phyloP scores from a whole-genome alignment of 345 rosid species.

The Toxicodendron radicans region DNA sequence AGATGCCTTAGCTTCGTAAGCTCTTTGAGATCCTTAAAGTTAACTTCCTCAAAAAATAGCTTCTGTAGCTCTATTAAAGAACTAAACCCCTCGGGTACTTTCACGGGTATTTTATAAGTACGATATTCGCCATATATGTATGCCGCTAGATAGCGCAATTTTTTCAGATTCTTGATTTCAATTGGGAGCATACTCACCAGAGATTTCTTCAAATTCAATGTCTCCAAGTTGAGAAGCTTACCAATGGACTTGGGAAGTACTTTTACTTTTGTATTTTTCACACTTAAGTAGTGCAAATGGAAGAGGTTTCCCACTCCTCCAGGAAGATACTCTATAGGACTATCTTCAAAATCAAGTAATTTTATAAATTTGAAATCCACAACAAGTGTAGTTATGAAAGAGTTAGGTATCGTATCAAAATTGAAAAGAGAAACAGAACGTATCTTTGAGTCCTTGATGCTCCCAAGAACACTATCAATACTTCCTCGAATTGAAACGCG shows the following conservation, averaged over 20 bases:
- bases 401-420: background rate
- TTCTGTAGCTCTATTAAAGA: too few species aligned
- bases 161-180: too few species aligned
- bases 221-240: constrained; percentile 2
- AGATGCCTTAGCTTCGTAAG: background rate
- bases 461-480: background rate
- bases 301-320: background rate
- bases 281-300: constrained; percentile 1
- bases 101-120: too few species aligned
- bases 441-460: background rate
- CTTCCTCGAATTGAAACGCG: constrained; percentile 5
- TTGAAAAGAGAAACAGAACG: constrained; percentile 20
- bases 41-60: too few species aligned
- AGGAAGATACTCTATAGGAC: background rate
- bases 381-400: background rate
- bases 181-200: background rate
- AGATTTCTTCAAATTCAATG: constrained; percentile 5
- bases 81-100: too few species aligned
- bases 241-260: background rate
- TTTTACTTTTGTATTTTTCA: background rate
- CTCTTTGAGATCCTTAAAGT: background rate
- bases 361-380: background rate
- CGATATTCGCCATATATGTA: too few species aligned
- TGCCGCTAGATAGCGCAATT: background rate
- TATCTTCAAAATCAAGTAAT: constrained; percentile 5